A percentile compares a stretch with the other conserved stretches of the same genome.
phyloP scores from a whole-genome alignment of 345 rosid genomes.

The Brassica nigra region DNA sequence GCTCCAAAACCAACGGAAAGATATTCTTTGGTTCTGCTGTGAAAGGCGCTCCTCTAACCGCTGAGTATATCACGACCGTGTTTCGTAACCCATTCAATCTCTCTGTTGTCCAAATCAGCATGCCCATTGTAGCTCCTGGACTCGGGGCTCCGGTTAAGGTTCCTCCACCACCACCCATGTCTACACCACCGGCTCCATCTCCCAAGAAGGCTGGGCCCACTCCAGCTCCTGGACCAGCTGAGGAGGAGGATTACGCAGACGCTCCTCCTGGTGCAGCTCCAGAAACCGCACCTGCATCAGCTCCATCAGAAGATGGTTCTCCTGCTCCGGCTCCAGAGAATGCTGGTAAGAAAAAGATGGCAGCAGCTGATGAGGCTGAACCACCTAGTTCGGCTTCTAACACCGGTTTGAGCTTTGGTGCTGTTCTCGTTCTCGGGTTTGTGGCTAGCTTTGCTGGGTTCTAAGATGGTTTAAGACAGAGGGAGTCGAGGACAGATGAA shows the following conservation, averaged over 20 bases:
- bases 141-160: conserved; percentile 42
- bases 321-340: conserved; percentile 39
- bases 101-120: conserved; percentile 67
- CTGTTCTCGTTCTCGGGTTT: conserved; percentile 37
- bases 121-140: conserved; percentile 63
- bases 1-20: conserved; percentile 42
- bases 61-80: conserved; percentile 50
- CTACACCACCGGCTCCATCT: conserved; percentile 46
- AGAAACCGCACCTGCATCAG: conserved; percentile 42
- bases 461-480: conserved; percentile 33
- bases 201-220: conserved; percentile 35
- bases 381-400: conserved; percentile 44
- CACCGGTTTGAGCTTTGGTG: conserved; percentile 32
- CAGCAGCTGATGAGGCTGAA: conserved; percentile 35
- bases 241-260: conserved; percentile 26
- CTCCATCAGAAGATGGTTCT: neutral
- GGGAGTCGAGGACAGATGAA: neutral
- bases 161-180: conserved; percentile 51
- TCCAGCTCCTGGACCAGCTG: conserved; percentile 44
- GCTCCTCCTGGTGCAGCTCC: conserved; percentile 37
- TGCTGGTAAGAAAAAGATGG: conserved; percentile 34
- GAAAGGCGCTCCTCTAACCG: conserved; percentile 47
- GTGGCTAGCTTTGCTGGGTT: conserved; percentile 36
- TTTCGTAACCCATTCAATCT: conserved; percentile 61
- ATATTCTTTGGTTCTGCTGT: conserved; percentile 58